phyloP scores from a whole-genome alignment of 352 stramenopile species.

The Globisporangium recalcitrans region DNA sequence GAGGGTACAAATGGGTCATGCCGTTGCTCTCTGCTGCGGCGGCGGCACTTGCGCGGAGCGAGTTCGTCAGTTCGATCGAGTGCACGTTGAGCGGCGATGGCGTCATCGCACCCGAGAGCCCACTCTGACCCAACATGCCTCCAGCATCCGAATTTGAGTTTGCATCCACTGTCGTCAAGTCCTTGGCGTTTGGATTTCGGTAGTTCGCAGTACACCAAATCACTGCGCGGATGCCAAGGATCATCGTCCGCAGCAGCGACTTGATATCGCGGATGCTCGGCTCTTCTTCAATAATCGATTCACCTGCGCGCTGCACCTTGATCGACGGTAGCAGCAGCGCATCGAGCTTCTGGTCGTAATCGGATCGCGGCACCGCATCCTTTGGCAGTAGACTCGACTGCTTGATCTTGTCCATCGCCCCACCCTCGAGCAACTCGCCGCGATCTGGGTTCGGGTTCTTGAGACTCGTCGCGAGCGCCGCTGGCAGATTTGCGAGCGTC shows the following conservation, averaged over 20 bases:
- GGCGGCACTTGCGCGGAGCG: slow-evolving; percentile 3
- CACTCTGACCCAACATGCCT: slow-evolving; percentile 6
- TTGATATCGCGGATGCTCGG: slow-evolving; percentile 89
- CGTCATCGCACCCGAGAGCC: slow-evolving; percentile 11
- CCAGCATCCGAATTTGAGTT: slow-evolving; percentile 24
- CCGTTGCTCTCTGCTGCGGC: slow-evolving; percentile 11
- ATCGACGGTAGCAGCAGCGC: slow-evolving; percentile 49
- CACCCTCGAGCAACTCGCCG: slow-evolving; percentile 71
- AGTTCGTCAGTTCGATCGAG: slow-evolving; percentile 12
- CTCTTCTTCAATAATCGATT: slow-evolving; percentile 69
- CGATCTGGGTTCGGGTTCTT: slow-evolving; percentile 38
- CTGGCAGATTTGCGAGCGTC: slow-evolving; percentile 70
- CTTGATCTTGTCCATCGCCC: slow-evolving; percentile 86
- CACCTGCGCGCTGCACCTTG: slow-evolving; percentile 38
- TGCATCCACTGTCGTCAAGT: slow-evolving; percentile 77
- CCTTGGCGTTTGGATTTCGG: slow-evolving; percentile 79
- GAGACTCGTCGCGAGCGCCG: slow-evolving; percentile 54
- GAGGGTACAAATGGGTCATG: slow-evolving; percentile 57
- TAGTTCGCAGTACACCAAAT: slow-evolving; percentile 97
- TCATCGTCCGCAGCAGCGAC: slow-evolving; percentile 93
- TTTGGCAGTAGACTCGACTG: slow-evolving; percentile 74
- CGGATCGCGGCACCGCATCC: slow-evolving; percentile 38
- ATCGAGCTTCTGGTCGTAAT: slow-evolving; percentile 76
- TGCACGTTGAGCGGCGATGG: slow-evolving; percentile 17
- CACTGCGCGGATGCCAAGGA: slow-evolving; percentile 96